Evolutionary conservation across 2,329 filamentous ascomycete genomes (phyloP), one percentile per base, ranked within the genome.

Genomic region (Pseudopyrenochaeta lycopersici): DNA sequence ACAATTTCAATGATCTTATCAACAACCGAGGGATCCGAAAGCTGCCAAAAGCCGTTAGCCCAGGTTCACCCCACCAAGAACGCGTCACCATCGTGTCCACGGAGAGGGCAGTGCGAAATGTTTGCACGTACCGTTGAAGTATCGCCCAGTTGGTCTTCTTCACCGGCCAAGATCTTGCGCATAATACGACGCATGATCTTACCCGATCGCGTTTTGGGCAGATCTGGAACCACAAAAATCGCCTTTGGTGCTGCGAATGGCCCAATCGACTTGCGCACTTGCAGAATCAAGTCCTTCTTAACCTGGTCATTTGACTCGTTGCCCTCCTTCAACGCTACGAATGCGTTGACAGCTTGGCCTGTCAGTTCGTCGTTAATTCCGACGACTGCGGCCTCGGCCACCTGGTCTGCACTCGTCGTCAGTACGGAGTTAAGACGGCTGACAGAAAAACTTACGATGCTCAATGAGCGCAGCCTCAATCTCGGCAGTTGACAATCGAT

Each of bases 131-230:
- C 91, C 64, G 95, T 98, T 17, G 90, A 91, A 31, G 84, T 96
- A 73, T 99, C 95, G 67, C 95, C 95, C 48, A 99, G 83, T 79
- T 96, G 93, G 76, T 99, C 95, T 79, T 97, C 94, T 82, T 99
- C 95, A 31, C 94, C 94, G 14, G 93, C 93, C 66, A 99, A 80
- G 72, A 99, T 96, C 91, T 99, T 99, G 70, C 95, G 86, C 81
- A 99, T 80, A 73, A 99, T 96, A 62, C 95, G 88, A 60, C 95
- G 87, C 95, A 99, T 99, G 73, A 99, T 99, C 89, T 99, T 99
- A 64, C 95, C 95, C 66, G 91, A 96, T 67, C 95, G 86, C 32
- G 95, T 99, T 88, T 99, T 98, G 70, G 95, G 95, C 62, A 99
- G 85, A 75, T 99, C 95, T 2, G 92, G 90, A 39, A 99, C 90